A percentile compares a stretch with the other conserved stretches of the same genome.
Evolutionary conservation across 2,329 filamentous ascomycete genomes (phyloP).

Genomic region (Scorias spongiosa): DNA sequence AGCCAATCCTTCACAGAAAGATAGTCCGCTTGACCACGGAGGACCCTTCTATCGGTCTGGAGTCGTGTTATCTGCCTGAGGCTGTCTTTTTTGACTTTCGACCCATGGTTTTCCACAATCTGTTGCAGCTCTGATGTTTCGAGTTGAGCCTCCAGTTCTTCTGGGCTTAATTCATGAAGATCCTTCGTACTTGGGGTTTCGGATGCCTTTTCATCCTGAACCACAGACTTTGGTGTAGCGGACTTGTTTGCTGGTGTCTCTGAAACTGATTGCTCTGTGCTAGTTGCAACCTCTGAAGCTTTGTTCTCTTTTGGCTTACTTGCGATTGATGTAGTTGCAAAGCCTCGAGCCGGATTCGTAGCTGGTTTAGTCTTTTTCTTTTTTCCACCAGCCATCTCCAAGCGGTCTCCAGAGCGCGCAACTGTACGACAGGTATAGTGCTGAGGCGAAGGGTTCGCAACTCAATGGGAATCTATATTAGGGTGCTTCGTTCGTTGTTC

Average conservation of each 20-base stretch:
- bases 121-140: constrained; percentile 83
- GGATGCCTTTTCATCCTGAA: constrained; percentile 1
- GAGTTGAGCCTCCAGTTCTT: constrained; percentile 79
- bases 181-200: constrained; percentile 12
- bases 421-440: no score
- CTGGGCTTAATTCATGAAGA: constrained; percentile 51
- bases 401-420: not conserved
- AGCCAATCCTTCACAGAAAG: constrained; percentile 67
- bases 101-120: constrained; percentile 68
- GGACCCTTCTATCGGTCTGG: constrained; percentile 70
- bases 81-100: constrained; percentile 66
- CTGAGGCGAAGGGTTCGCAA: no score
- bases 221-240: constrained; percentile 1
- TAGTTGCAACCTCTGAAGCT: constrained; percentile 11
- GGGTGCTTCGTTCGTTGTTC: constrained; percentile 85
- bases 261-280: constrained; percentile 12
- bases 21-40: constrained; percentile 62
- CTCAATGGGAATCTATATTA: constrained; percentile 70
- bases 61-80: constrained; percentile 60
- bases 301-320: constrained; percentile 44
- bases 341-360: constrained; percentile 77
- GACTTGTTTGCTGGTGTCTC: constrained; percentile 12
- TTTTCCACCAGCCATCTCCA: constrained; percentile 17
- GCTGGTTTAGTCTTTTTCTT: constrained; percentile 89
- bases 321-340: constrained; percentile 83